A percentile compares a stretch with the other conserved stretches of the same genome.
These are phyloP conservation scores for Cryptosporidium canis DNA, from an alignment of 169 alveolate species.

Conservation along the genomic window DNA sequence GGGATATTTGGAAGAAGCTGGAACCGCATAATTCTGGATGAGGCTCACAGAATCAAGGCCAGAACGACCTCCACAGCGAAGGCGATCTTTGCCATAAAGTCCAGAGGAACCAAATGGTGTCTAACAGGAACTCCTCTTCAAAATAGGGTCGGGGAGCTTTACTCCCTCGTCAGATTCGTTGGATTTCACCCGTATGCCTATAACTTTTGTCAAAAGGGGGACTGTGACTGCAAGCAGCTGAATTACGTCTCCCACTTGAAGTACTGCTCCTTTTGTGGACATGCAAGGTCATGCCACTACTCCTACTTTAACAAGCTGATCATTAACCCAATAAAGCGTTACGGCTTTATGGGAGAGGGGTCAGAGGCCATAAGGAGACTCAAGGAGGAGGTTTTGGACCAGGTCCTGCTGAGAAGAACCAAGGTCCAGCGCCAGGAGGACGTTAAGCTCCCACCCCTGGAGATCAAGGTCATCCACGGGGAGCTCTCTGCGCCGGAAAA, in stretches of 20 bases:
- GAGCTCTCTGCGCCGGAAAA: conserved; percentile 83
- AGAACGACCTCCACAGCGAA: conserved; percentile 90
- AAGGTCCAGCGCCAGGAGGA: conserved; percentile 87
- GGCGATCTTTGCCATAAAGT: conserved; percentile 82
- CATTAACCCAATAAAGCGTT: conserved; percentile 85
- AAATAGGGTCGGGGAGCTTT: conserved; percentile 95
- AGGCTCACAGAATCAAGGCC: conserved; percentile 95
- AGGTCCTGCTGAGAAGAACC: conserved; percentile 84
- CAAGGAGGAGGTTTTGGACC: conserved; percentile 74
- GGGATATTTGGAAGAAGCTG: conserved; percentile 80
- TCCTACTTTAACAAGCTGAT: conserved; percentile 85
- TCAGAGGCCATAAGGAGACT: conserved; percentile 71
- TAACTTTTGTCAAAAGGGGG: conserved; percentile 87
- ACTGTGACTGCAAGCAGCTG: conserved; percentile 83
- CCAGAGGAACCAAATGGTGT: conserved; percentile 91
- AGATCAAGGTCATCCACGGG: conserved; percentile 81
- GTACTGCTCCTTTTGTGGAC: conserved; percentile 84
- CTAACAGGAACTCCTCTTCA: conserved; percentile 98
- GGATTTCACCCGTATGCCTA: conserved; percentile 92
- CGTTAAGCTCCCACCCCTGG: conserved; percentile 85
- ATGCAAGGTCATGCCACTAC: conserved; percentile 84
- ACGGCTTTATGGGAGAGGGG: conserved; percentile 86
- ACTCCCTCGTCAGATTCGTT: conserved; percentile 91
- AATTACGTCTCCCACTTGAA: conserved; percentile 76
- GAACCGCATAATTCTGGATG: conserved; percentile 92